phyloP scores from a whole-genome alignment of 2,329 filamentous ascomycete genomes.

The Claviceps arundinis region DNA sequence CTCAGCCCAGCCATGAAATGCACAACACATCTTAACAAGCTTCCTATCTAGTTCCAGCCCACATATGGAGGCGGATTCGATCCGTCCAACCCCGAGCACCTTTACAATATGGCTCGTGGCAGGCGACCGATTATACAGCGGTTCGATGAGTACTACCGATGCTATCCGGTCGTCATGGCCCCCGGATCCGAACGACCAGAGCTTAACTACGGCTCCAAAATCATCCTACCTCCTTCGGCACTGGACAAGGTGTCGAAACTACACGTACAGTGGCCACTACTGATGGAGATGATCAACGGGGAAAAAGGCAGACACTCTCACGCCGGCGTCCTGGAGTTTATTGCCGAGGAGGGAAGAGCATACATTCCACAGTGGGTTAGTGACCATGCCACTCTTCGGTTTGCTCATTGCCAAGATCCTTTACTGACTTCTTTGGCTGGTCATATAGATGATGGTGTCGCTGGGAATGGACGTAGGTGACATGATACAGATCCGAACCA shows the following conservation, averaged over 20 bases:
- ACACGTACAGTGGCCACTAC: slow-evolving; percentile 92
- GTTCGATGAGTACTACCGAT: slow-evolving; percentile 97
- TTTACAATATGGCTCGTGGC: slow-evolving; percentile 35
- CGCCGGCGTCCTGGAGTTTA: slow-evolving; percentile 91
- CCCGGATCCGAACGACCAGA: slow-evolving; percentile 78
- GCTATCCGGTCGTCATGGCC: slow-evolving; percentile 90
- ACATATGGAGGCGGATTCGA: slow-evolving; percentile 31
- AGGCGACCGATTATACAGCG: slow-evolving; percentile 49
- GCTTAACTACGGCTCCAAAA: slow-evolving; percentile 93
- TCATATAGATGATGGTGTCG: slow-evolving; percentile 74
- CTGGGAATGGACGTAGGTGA: slow-evolving; percentile 83
- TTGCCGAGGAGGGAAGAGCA: slow-evolving; percentile 90
- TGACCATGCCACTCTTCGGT: slow-evolving; percentile 4
- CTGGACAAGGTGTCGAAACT: slow-evolving; percentile 92
- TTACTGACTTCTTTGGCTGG: not conserved
- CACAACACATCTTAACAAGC: not conserved
- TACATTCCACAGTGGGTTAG: slow-evolving; percentile 90
- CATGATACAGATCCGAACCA: slow-evolving; percentile 88
- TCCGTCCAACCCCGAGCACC: slow-evolving; percentile 32
- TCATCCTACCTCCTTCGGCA: slow-evolving; percentile 90
- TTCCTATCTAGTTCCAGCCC: slow-evolving; percentile 9
- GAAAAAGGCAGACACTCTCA: slow-evolving; percentile 70
- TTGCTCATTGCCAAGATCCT: not conserved
- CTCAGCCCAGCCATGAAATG: not conserved
- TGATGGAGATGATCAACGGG: slow-evolving; percentile 92